phyloP scores from a whole-genome alignment of 768 basidiomycete species.

The Hypholoma sublateritium region DNA sequence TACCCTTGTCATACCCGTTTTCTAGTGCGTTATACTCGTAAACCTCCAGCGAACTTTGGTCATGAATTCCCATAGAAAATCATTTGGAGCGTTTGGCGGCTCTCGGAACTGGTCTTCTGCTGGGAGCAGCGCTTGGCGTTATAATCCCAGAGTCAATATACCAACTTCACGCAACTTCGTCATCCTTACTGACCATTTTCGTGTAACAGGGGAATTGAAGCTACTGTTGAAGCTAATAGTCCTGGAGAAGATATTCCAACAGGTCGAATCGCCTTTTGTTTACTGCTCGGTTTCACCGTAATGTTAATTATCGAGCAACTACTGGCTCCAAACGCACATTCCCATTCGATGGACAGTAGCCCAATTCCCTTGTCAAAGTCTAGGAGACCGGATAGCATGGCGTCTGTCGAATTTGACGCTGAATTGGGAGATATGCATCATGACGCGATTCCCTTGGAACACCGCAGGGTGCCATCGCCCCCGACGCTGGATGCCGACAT shows the following conservation, averaged over 20 bases:
- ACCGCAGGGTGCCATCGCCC: neutral
- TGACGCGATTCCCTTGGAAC: slow-evolving; percentile 23
- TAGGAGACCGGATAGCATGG: slow-evolving; percentile 5
- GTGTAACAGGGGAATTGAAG: slow-evolving; percentile 67
- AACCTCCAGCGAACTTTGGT: slow-evolving; percentile 7
- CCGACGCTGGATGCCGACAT: slow-evolving; percentile 14
- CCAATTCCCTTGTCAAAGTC: slow-evolving; percentile 11
- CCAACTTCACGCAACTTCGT: neutral
- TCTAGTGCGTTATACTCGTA: slow-evolving; percentile 50
- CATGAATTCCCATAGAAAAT: slow-evolving; percentile 24
- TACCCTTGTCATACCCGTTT: slow-evolving; percentile 74
- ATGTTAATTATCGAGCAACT: slow-evolving; percentile 74
- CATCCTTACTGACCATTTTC: neutral
- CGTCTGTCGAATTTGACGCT: slow-evolving; percentile 56
- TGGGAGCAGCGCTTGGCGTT: slow-evolving; percentile 88
- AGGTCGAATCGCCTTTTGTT: slow-evolving; percentile 57
- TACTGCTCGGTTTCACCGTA: slow-evolving; percentile 59
- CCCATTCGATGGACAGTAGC: slow-evolving; percentile 19
- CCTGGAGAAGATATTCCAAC: slow-evolving; percentile 40
- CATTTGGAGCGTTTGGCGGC: slow-evolving; percentile 46
- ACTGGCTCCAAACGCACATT: slow-evolving; percentile 49
- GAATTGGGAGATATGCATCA: slow-evolving; percentile 57
- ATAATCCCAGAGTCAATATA: slow-evolving; percentile 88
- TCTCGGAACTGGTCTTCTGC: slow-evolving; percentile 79
- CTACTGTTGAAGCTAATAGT: slow-evolving; percentile 39